Conservation (phyloP, 2,329 filamentous ascomycete species). For the Alternaria sp. region DNA sequence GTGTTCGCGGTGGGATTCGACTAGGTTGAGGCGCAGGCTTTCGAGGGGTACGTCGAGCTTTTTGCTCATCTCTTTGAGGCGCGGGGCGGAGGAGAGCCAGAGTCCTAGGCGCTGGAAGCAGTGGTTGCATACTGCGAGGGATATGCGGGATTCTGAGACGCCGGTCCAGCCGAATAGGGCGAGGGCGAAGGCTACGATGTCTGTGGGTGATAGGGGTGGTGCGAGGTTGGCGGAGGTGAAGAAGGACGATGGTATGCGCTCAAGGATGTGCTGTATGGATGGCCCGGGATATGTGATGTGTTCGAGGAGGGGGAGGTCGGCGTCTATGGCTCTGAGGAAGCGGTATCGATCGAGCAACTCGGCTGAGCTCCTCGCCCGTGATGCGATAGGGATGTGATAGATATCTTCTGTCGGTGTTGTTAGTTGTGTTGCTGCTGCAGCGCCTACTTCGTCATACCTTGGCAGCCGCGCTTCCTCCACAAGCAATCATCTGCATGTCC, state of each 20-base stretch:
- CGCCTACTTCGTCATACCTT: slow-evolving; percentile 63
- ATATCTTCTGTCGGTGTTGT: slow-evolving; percentile 62
- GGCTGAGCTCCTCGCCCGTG: slow-evolving; percentile 48
- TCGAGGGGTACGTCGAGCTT: slow-evolving; percentile 44
- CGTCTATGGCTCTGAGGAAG: slow-evolving; percentile 47
- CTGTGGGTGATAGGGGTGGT: slow-evolving; percentile 31
- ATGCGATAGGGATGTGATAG: slow-evolving; percentile 63
- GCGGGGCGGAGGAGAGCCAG: slow-evolving; percentile 76
- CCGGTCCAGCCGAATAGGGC: slow-evolving; percentile 61
- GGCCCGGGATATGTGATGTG: slow-evolving; percentile 48
- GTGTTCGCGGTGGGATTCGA: slow-evolving; percentile 52
- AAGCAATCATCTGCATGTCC: slow-evolving; percentile 83
- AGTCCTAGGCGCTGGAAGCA: slow-evolving; percentile 89
- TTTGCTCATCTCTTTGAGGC: slow-evolving; percentile 46
- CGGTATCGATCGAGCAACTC: slow-evolving; percentile 54
- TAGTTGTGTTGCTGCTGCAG: slow-evolving; percentile 18
- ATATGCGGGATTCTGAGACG: slow-evolving; percentile 68
- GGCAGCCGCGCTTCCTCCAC: slow-evolving; percentile 88
- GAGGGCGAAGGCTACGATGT: slow-evolving; percentile 43
- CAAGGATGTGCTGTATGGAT: slow-evolving; percentile 35
- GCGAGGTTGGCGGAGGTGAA: slow-evolving; percentile 24
- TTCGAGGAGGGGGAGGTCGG: slow-evolving; percentile 45
- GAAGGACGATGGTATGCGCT: slow-evolving; percentile 40
- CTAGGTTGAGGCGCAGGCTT: slow-evolving; percentile 46
- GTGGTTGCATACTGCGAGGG: slow-evolving; percentile 80